Conservation (phyloP, 345 rosid species). For the Orychophragmus violaceus region DNA sequence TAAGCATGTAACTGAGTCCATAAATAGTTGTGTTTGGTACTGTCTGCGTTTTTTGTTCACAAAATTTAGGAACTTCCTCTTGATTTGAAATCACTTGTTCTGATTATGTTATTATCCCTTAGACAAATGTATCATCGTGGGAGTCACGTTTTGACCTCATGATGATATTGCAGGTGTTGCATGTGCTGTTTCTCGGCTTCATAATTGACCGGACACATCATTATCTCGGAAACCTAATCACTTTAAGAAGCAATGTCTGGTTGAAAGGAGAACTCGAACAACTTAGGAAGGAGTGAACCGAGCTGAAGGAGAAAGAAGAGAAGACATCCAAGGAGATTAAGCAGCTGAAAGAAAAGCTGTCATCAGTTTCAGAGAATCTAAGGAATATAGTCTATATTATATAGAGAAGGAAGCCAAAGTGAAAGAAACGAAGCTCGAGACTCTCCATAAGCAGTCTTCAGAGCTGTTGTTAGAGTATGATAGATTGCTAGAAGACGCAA, state of each 20-base stretch:
- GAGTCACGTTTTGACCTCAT: background rate
- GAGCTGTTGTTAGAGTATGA: conserved; percentile 86
- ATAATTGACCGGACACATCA: conserved; percentile 66
- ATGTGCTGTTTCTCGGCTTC: conserved; percentile 82
- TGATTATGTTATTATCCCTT: background rate
- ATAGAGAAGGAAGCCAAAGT: conserved; percentile 58
- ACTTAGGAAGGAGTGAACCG: conserved; percentile 51
- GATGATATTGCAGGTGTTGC: conserved; percentile 61
- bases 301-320: conserved; percentile 63
- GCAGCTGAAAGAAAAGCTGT: conserved; percentile 47
- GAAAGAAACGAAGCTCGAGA: conserved; percentile 64
- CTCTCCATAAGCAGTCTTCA: conserved; percentile 83
- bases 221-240: conserved; percentile 63
- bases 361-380: conserved; percentile 42
- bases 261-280: conserved; percentile 59
- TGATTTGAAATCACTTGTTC: background rate
- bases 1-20: background rate
- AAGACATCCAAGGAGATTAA: conserved; percentile 52
- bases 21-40: background rate
- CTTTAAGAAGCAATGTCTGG: conserved; percentile 48
- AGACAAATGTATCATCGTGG: background rate
- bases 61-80: background rate
- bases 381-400: too few species aligned
- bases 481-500: conserved; percentile 75
- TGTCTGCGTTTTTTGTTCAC: background rate